Base-by-base conservation (phyloP, 169 alveolate genomes). In the Plasmodium inui region DNA sequence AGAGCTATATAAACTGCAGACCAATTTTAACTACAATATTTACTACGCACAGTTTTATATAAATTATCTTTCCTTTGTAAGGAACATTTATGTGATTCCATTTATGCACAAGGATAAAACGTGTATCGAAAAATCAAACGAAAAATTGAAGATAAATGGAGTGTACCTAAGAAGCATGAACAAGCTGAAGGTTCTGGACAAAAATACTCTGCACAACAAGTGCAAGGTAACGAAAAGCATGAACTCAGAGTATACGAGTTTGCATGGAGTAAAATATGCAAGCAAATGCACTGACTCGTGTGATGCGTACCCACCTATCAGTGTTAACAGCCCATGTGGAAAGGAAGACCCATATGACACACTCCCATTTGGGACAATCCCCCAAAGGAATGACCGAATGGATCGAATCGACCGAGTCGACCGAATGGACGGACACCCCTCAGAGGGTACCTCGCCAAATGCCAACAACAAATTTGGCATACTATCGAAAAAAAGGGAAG, bases 11-110 rank as follows among this genome's bases (percentile, higher is more conserved):
- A 86, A 86, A 26, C 70, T 86, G 22, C 70, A 86, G 30, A 76
- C 50, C 12, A 50, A 50, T 86, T 86, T 86, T 76, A 74, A 22
- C 41, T 86, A 86, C 71, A 86, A 74, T 86, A 86, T 86, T n/a
- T 86, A 73, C 46, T 86, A 50, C 80, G 86, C 86, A 26, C 12
- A 26, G 3, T 86, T 86, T 55, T 86, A 86, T 30, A 74, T 67
- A 86, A 86, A 34, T 39, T 86, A 86, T 76, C 39, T 76, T 57
- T 28, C 81, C 30, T 86, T 86, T 86, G 39, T 76, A 17, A 86
- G 26, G 19, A 86, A 74, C 28, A 46, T 86, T 50, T 78, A 86
- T 74, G 81, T 86, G 19, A 22, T 26, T 14, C 93, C 93, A 41
- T 86, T 86, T 74, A 3, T 32, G 34, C 28, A 74, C 26, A 74